phyloP scores from a whole-genome alignment of 495 filamentous ascomycete genomes.

The Penicillium nucicola region DNA sequence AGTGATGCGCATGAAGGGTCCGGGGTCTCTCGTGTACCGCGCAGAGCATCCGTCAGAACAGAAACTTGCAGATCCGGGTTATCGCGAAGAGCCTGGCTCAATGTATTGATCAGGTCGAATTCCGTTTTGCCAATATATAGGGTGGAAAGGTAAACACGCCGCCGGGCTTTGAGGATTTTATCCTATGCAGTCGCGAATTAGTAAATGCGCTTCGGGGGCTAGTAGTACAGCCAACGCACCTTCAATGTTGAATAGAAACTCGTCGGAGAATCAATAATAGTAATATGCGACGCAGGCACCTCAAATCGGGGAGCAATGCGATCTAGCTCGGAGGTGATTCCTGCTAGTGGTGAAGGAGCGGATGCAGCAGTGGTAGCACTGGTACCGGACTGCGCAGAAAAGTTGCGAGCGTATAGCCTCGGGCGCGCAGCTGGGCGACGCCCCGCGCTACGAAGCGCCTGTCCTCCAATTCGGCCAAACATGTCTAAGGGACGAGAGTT shows the following conservation, averaged over 20 bases:
- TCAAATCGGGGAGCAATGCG: constrained; percentile 86
- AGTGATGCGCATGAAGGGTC: constrained; percentile 87
- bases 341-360: constrained; percentile 38
- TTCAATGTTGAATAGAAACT: constrained; percentile 90
- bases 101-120: constrained; percentile 77
- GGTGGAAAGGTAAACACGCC: constrained; percentile 85
- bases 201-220: not conserved
- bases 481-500: constrained; percentile 16
- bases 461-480: constrained; percentile 42
- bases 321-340: constrained; percentile 79
- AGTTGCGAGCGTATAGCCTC: constrained; percentile 37
- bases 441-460: constrained; percentile 34
- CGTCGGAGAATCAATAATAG: constrained; percentile 70
- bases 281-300: constrained; percentile 74
- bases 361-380: constrained; percentile 23
- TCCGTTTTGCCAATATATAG: constrained; percentile 96
- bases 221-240: constrained; percentile 40
- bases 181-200: constrained; percentile 41
- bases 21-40: constrained; percentile 88
- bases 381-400: constrained; percentile 33
- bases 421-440: constrained; percentile 29
- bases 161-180: constrained; percentile 76
- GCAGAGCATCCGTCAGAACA: constrained; percentile 87
- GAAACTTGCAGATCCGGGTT: constrained; percentile 81
- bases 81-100: constrained; percentile 73